phyloP scores from a whole-genome alignment of 768 basidiomycete species.

The Mycena venus region DNA sequence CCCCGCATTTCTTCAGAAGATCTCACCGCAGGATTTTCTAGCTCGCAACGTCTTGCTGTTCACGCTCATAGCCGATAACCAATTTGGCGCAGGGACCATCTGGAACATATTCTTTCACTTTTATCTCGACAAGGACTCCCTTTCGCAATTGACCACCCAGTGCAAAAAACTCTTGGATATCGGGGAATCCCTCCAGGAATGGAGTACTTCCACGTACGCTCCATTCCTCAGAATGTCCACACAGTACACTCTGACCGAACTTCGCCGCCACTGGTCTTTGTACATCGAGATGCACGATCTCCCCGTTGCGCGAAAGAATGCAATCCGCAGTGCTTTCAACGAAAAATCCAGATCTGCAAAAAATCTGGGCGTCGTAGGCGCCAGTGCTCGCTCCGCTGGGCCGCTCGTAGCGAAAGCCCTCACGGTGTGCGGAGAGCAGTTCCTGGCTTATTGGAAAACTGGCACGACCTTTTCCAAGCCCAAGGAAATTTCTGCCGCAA shows the following conservation, averaged over 20 bases:
- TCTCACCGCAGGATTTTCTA: constrained; percentile 28
- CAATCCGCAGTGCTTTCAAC: constrained; percentile 19
- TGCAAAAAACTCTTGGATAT: constrained; percentile 52
- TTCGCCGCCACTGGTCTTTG: constrained; percentile 56
- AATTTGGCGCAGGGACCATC: constrained; percentile 12
- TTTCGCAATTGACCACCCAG: constrained; percentile 51
- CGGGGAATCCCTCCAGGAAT: constrained; percentile 48
- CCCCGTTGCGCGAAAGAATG: constrained; percentile 34
- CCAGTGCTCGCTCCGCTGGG: constrained; percentile 51
- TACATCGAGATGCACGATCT: constrained; percentile 48
- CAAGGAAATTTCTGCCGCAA: constrained; percentile 36
- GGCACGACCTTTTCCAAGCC: constrained; percentile 51
- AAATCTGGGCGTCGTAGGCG: background rate
- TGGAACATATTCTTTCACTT: constrained; percentile 68
- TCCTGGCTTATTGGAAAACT: constrained; percentile 54
- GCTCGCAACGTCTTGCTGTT: constrained; percentile 64
- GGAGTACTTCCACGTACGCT: constrained; percentile 57
- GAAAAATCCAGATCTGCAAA: constrained; percentile 28
- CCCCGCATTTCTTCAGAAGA: background rate
- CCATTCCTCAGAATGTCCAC: constrained; percentile 53
- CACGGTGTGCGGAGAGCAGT: constrained; percentile 35
- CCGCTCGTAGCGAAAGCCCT: constrained; percentile 42
- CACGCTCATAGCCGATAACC: constrained; percentile 55
- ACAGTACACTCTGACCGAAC: constrained; percentile 50
- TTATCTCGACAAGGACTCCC: constrained; percentile 53